Evolutionary conservation across 2,329 filamentous ascomycete species (phyloP).

Genomic region (Colletotrichum australisinense): DNA sequence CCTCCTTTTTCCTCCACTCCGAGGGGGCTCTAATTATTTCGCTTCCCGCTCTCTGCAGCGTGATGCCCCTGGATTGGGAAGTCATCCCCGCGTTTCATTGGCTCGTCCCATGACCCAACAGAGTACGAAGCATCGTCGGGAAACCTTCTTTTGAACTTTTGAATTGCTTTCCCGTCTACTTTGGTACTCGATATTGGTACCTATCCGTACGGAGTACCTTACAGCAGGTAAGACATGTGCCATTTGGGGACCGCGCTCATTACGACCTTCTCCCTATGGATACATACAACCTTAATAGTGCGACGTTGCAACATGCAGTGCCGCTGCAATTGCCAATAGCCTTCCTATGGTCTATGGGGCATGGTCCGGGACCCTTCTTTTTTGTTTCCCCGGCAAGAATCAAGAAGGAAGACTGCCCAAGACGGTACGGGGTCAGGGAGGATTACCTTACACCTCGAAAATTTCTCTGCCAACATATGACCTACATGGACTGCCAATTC

Average conservation of each 20-base stretch:
- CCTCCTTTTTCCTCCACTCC: slow-evolving; percentile 12
- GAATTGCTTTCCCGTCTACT: slow-evolving; percentile 15
- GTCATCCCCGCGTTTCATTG: slow-evolving; percentile 33
- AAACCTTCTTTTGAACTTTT: slow-evolving; percentile 13
- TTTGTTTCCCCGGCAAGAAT: slow-evolving; percentile 13
- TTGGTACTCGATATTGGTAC: background rate
- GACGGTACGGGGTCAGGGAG: background rate
- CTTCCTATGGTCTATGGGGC: background rate
- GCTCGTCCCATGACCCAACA: slow-evolving; percentile 2
- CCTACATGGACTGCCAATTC: slow-evolving; percentile 2
- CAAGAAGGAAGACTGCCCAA: background rate
- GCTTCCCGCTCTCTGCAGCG: slow-evolving; percentile 30
- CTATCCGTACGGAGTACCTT: background rate
- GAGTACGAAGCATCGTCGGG: slow-evolving; percentile 13
- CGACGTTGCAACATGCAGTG: slow-evolving; percentile 18
- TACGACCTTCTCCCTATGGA: slow-evolving; percentile 21
- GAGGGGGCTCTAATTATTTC: slow-evolving; percentile 28
- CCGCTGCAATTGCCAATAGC: slow-evolving; percentile 3
- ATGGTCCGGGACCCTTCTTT: slow-evolving; percentile 26
- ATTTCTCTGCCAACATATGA: slow-evolving; percentile 22
- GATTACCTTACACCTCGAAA: background rate
- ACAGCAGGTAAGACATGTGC: background rate
- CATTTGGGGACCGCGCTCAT: slow-evolving; percentile 1
- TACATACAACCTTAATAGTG: slow-evolving; percentile 27
- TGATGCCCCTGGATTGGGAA: slow-evolving; percentile 27